Percentiles rank a stretch among this genome's conserved stretches.
Conservation (phyloP, 768 basidiomycete species). For the Tylopilus subfusipes region DNA sequence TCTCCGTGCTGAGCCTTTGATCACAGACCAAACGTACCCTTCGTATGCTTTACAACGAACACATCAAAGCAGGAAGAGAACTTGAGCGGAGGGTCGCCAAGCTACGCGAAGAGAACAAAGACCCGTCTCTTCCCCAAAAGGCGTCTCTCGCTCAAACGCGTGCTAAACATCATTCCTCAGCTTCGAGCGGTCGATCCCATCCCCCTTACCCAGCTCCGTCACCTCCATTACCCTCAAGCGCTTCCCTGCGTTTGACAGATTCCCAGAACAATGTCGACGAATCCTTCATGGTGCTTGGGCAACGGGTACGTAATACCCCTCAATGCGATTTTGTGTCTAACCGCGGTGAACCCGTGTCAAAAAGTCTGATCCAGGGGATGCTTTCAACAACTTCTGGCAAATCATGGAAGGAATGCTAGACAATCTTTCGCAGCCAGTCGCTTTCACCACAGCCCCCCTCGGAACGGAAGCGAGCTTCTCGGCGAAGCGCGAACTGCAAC, state of each 20-base stretch:
- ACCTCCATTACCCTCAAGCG: conserved; percentile 44
- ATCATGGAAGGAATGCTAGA: conserved; percentile 85
- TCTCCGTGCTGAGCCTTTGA: conserved; percentile 8
- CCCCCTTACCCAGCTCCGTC: conserved; percentile 36
- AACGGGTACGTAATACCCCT: conserved; percentile 48
- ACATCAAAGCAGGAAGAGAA: conserved; percentile 66
- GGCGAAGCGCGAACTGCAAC: conserved; percentile 29
- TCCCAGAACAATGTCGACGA: conserved; percentile 72
- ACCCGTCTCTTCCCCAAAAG: conserved; percentile 71
- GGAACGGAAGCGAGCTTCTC: conserved; percentile 36
- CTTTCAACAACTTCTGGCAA: conserved; percentile 87
- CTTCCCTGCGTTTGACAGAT: conserved; percentile 39
- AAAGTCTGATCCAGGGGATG: conserved; percentile 78
- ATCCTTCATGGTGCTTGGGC: conserved; percentile 85
- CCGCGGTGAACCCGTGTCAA: not conserved
- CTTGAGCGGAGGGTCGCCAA: conserved; percentile 69
- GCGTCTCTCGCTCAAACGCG: conserved; percentile 22
- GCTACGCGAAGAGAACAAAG: conserved; percentile 71
- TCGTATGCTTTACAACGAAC: conserved; percentile 71
- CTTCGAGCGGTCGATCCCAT: conserved; percentile 12
- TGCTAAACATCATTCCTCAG: conserved; percentile 23
- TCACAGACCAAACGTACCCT: conserved; percentile 73
- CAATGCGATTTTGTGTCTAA: not conserved
- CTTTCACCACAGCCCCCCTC: conserved; percentile 79
- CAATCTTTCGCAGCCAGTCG: conserved; percentile 74